Base-by-base conservation (phyloP, 257 asterid genomes). In the Solanum lycopersicoides region DNA sequence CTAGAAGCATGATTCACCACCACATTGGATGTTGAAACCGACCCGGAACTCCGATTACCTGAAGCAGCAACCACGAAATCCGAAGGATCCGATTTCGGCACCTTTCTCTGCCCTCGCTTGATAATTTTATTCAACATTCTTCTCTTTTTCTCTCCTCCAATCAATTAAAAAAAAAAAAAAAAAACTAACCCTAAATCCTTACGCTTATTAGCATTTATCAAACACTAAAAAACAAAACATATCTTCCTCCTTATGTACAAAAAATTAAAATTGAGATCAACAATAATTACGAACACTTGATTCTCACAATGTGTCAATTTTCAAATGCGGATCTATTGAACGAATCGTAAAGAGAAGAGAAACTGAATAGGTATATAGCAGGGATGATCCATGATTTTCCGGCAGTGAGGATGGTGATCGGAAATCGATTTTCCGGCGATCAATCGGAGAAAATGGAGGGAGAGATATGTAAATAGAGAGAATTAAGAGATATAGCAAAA, bases 1-100 rank as follows among this genome's bases (percentile, higher is more conserved):
- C 71, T 47, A 50, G 85, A 82, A 50, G 85, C 69, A 9, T 82
- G 85, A 14, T 82, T 82, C 16, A 82, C 85, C 2, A 82, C 71
- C 41, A 82, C 85, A 82, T 82, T 82, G 65, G 84, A 79, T 45
- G 84, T 79, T 9, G 84, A 79, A 79, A 77, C 84, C n/a, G 84
- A 45, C 8, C 84, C 84, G 18, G 85, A 82, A 35, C 85, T 82
- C 69, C 85, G 85, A 32, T 30, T 30, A 82, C 85, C 85, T 41
- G 85, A 18, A 8, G 79, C 25, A 34, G 44, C 79, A 34, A 72
- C 8, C 30, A 66, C 85, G 7, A 82, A 82, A 30, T 50, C 85
- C 12, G 45, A 50, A 5, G 69, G 45, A 53, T 82, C 85, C 69
- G 85, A 82, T 82, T 82, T 82, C 71, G 45, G 85, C 8, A 82